Percentiles rank a stretch among this genome's conserved stretches.
phyloP scores from a whole-genome alignment of 2,329 filamentous ascomycete species.

The Colletotrichum zoysiae region DNA sequence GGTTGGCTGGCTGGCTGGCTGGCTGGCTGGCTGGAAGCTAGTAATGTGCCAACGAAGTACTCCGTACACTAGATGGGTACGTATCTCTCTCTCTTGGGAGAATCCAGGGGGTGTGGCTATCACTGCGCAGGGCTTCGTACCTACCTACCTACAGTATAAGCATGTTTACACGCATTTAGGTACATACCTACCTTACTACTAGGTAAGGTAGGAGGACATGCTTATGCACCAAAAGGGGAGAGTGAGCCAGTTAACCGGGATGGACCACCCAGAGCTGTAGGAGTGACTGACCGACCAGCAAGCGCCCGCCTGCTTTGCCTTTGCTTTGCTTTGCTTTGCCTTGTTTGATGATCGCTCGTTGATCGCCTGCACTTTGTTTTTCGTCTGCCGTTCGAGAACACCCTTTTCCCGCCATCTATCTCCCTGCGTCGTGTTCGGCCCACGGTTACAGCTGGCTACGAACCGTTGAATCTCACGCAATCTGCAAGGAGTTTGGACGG shows the following conservation, averaged over 20 bases:
- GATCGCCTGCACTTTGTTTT: constrained; percentile 14
- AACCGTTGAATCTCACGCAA: constrained; percentile 10
- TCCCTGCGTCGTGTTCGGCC: constrained; percentile 8
- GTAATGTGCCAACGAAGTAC: neutral
- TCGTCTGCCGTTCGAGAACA: constrained; percentile 6
- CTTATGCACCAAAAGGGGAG: constrained; percentile 37
- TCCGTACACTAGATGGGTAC: constrained; percentile 14
- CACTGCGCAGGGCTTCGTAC: too few species aligned
- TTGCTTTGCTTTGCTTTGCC: neutral
- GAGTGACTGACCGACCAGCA: constrained; percentile 2
- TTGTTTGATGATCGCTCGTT: constrained; percentile 9
- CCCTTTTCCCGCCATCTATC: neutral
- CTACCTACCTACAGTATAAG: neutral
- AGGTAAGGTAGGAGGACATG: constrained; percentile 16
- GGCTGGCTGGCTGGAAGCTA: neutral
- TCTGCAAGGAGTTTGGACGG: constrained; percentile 39
- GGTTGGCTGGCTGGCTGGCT: constrained; percentile 1
- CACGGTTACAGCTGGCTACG: constrained; percentile 8
- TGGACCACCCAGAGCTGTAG: constrained; percentile 16
- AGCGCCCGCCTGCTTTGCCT: neutral
- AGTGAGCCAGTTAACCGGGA: constrained; percentile 25
- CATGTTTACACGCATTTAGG: neutral
- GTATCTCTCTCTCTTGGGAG: neutral
- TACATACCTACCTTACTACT: too few species aligned
- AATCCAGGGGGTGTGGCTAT: too few species aligned